phyloP scores from a whole-genome alignment of 2,329 filamentous ascomycete species.

The Penicillium hordei region DNA sequence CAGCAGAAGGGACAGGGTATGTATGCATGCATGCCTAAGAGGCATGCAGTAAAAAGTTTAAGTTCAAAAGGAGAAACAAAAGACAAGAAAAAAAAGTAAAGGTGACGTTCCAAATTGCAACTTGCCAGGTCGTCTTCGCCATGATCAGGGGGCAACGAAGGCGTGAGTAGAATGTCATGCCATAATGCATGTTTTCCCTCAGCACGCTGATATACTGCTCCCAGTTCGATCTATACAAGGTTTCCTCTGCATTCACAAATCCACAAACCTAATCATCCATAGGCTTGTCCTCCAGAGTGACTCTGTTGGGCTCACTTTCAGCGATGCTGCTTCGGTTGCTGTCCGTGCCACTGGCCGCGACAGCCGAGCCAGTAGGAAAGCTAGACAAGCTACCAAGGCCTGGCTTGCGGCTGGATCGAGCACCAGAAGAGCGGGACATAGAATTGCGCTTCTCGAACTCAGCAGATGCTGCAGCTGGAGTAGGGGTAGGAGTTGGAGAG shows the following conservation, averaged over 20 bases:
- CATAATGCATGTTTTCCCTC: background rate
- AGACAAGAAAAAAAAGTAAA: background rate
- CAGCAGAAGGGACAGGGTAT: slow-evolving; percentile 8
- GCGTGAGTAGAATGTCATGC: background rate
- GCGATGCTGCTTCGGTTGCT: slow-evolving; percentile 39
- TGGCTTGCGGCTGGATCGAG: slow-evolving; percentile 50
- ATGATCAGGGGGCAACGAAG: background rate
- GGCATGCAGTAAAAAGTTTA: slow-evolving; percentile 4
- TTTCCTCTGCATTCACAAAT: background rate
- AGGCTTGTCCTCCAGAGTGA: slow-evolving; percentile 71
- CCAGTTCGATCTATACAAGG: slow-evolving; percentile 4
- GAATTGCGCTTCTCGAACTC: slow-evolving; percentile 65
- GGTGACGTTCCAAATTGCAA: background rate
- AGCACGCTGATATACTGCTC: background rate
- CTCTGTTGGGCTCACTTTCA: slow-evolving; percentile 49
- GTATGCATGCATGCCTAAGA: slow-evolving; percentile 6
- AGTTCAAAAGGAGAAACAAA: background rate
- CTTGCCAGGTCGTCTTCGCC: slow-evolving; percentile 3
- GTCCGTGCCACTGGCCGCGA: slow-evolving; percentile 26
- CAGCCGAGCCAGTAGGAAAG: slow-evolving; percentile 27
- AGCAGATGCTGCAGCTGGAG: slow-evolving; percentile 25
- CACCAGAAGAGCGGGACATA: slow-evolving; percentile 51
- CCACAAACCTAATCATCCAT: slow-evolving; percentile 64
- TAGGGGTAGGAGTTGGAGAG: slow-evolving; percentile 37
- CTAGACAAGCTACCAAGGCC: slow-evolving; percentile 48